Base-by-base conservation (phyloP, 176 grass and related monocot species). In the Oryza officinalis region DNA sequence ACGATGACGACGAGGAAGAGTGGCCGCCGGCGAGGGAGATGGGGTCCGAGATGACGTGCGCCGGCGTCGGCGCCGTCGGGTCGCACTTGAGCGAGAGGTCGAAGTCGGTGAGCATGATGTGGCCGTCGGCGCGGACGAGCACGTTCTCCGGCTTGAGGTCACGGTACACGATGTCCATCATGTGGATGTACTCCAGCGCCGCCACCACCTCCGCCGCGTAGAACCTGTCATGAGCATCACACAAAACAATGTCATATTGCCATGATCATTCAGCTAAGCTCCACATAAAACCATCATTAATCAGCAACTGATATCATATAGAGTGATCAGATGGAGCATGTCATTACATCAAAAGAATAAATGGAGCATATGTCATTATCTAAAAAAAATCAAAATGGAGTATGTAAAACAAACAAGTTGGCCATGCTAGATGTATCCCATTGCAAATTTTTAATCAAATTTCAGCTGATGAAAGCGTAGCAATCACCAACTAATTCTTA, bases 91-190 rank as follows among this genome's bases (percentile, higher is more conserved):
- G 88, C 45, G 97, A 99, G 44, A 99, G 97, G 86, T 99, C 97
- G 50, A 99, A 99, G 84, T 99, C 97, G 78, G 97, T 96, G 78
- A 99, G 93, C 97, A 96, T 99, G 89, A 99, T 99, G 83, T 99
- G 97, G 67, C 97, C 97, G 78, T 99, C 97, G 67, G 78, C 71
- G 67, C 97, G 85, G 27, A 99, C 97, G 4, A 99, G 90, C 23
- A 99, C 89, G 87, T 99, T 99, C 90, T 99, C 97, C 2, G 97
- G 97, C 85, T 99, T 99, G 4, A 99, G 93, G 84, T 99, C 97
- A 0, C 97, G 83, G 86, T 99, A 99, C 77, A 99, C 89, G 61
- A 99, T 96, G 78, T 89, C 97, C 81, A 99, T 69, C 97, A 99
- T 99, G 97, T 99, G 97, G 67, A 99, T 47, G 90, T 99, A 99